Evolutionary conservation across 306 rosid species (phyloP), one percentile per base, ranked within the genome.

Genomic region (Quercus variabilis): DNA sequence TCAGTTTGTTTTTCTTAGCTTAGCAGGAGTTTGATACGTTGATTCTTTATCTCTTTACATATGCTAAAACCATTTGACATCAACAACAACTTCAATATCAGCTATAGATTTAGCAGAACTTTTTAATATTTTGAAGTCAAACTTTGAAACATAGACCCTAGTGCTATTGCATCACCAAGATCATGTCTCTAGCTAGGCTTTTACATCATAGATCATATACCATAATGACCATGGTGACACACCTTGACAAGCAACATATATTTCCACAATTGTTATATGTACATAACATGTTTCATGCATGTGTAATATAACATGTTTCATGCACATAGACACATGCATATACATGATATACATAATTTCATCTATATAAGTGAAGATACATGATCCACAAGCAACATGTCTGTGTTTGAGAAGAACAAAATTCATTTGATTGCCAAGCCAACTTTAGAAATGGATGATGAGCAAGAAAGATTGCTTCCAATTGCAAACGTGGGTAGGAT

Each of bases 401-500:
- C 71, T 19, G 33, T n/a, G 12, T 59, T 5, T 11, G 10, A 43
- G 35, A 12, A 80, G 14, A 76, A 52, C 35, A 62, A 26, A 7
- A 38, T 38, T 38, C 1, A 64, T 12, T 4, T 49, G 4, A 31
- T 13, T 49, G 6, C 35, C 9, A n/a, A 49, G 6, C 18, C 38
- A 68, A 3, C 20, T 19, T 8, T 30, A 76, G 76, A 25, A 46
- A 89, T 92, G 97, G 93, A 80, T 15, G 87, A 76, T 43, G 93
- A 89, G 71, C 86, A 87, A 78, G 97, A 89, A 57, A 79, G 78
- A 58, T 41, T 84, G 64, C 82, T 91, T 74, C 98, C 98, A 2
- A 86, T 90, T 33, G 98, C 98, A 46, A 93, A 91, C 83, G 97
- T 93, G 85, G 92, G 97, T 9, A 33, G 95, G 78, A 87, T 93